A percentile compares a stretch with the other conserved stretches of the same genome.
phyloP scores from a whole-genome alignment of 345 rosid genomes.

The Cardiospermum halicacabum region DNA sequence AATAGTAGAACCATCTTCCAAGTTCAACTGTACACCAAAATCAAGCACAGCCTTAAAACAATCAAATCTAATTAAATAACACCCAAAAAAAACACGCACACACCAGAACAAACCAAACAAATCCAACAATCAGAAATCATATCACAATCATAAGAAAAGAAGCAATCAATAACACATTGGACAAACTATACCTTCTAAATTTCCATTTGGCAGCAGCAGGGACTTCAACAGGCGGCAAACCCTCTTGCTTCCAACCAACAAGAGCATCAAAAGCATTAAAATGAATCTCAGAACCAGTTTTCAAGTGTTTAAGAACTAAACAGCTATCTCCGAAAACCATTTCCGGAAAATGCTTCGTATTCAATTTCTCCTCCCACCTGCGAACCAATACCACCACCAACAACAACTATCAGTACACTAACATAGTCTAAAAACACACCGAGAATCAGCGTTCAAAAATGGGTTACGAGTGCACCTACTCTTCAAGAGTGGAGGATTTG shows the following conservation, averaged over 20 bases:
- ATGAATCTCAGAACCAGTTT: conserved; percentile 56
- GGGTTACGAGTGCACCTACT: conserved; percentile 31
- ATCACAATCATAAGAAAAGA: neutral
- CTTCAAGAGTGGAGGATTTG: conserved; percentile 48
- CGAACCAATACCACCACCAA: too few relatives aligned
- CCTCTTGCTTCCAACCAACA: conserved; percentile 75
- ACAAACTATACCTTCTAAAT: conserved; percentile 57
- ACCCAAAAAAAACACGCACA: too few relatives aligned
- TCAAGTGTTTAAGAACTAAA: conserved; percentile 53
- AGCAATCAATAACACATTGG: neutral
- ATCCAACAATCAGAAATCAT: neutral
- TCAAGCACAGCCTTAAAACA: neutral
- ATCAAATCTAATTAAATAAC: too few relatives aligned
- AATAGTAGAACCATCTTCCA: too few relatives aligned
- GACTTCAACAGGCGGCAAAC: conserved; percentile 89
- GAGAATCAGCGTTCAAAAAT: neutral
- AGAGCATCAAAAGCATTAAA: conserved; percentile 91
- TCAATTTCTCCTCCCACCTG: conserved; percentile 86
- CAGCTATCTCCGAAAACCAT: conserved; percentile 88
- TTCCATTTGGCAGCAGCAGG: conserved; percentile 96
- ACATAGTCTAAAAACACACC: neutral
- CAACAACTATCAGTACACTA: conserved; percentile 11
- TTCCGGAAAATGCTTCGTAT: conserved; percentile 79
- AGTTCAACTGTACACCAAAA: neutral
- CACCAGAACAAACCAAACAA: neutral